Percentiles rank a stretch among this genome's conserved stretches.
phyloP scores from a whole-genome alignment of 805 yeast species.

The Metschnikowia corniflorae region DNA sequence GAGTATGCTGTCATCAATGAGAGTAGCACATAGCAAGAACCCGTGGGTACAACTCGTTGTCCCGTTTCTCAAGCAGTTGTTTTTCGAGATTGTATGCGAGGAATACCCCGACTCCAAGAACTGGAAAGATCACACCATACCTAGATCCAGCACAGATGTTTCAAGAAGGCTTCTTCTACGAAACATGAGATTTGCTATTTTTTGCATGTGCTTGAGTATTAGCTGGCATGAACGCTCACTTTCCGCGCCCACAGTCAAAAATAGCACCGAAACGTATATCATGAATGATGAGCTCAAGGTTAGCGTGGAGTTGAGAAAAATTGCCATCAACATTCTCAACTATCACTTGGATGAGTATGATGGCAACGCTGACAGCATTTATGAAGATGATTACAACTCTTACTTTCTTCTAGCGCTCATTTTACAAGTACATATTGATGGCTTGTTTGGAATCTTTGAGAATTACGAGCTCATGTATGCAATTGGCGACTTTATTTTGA shows the following conservation, averaged over 20 bases:
- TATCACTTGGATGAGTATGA: slow-evolving; percentile 42
- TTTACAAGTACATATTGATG: slow-evolving; percentile 38
- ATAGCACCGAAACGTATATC: slow-evolving; percentile 14
- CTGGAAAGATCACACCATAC: slow-evolving; percentile 14
- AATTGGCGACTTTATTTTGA: slow-evolving; percentile 35
- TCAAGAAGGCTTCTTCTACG: slow-evolving; percentile 10
- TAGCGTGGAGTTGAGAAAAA: slow-evolving; percentile 35
- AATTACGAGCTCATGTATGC: slow-evolving; percentile 40
- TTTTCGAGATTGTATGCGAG: slow-evolving; percentile 29
- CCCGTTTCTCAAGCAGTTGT: slow-evolving; percentile 28
- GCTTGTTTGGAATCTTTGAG: slow-evolving; percentile 37
- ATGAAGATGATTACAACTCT: slow-evolving; percentile 28
- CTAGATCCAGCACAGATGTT: slow-evolving; percentile 5
- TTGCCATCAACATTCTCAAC: slow-evolving; percentile 33
- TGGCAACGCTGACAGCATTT: slow-evolving; percentile 17
- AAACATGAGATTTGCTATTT: slow-evolving; percentile 14
- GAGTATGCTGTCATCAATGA: slow-evolving; percentile 24
- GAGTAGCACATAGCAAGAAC: slow-evolving; percentile 21
- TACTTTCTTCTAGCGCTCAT: slow-evolving; percentile 34
- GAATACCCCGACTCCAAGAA: slow-evolving; percentile 15
- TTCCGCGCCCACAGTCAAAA: slow-evolving; percentile 9
- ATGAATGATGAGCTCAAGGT: slow-evolving; percentile 25
- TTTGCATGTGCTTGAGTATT: slow-evolving; percentile 16
- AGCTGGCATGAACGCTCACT: slow-evolving; percentile 13
- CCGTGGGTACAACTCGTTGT: slow-evolving; percentile 29